Conservation (phyloP, 495 filamentous ascomycete species). For the Clohesyomyces aquaticus region DNA sequence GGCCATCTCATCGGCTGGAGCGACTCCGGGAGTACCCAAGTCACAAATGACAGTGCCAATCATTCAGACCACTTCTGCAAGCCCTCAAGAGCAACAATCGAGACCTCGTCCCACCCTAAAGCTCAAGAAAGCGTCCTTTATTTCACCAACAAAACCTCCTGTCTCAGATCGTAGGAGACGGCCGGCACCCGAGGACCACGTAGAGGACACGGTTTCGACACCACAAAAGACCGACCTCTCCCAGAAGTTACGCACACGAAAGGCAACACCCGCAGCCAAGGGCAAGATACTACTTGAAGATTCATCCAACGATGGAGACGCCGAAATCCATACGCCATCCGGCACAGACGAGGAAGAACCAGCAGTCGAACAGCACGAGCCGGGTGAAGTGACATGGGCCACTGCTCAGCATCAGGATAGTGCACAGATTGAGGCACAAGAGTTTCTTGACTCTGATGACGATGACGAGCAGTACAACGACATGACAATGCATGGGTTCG, state of each 20-base stretch:
- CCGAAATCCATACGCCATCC: constrained; percentile 11
- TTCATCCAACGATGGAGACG: constrained; percentile 2
- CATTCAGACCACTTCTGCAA: constrained; percentile 8
- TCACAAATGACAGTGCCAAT: background rate
- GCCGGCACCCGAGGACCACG: background rate
- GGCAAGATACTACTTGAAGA: background rate
- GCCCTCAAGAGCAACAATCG: constrained; percentile 1
- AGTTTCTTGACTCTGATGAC: constrained; percentile 1
- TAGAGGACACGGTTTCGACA: constrained; percentile 10
- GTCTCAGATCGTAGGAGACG: background rate
- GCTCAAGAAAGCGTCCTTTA: background rate
- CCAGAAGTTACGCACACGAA: constrained; percentile 12
- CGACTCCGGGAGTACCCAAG: background rate
- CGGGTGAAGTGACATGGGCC: background rate
- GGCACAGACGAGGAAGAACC: constrained; percentile 19
- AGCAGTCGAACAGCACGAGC: background rate
- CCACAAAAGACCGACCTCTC: constrained; percentile 18
- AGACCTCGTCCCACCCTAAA: background rate
- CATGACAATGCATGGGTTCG: constrained; percentile 22
- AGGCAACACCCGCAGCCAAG: constrained; percentile 16
- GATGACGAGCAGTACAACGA: constrained; percentile 13
- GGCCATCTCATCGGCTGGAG: background rate
- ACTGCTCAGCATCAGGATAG: background rate
- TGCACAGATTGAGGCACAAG: background rate
- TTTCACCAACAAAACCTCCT: background rate